phyloP scores from a whole-genome alignment of 345 rosid genomes.

The Raphanus sativus region DNA sequence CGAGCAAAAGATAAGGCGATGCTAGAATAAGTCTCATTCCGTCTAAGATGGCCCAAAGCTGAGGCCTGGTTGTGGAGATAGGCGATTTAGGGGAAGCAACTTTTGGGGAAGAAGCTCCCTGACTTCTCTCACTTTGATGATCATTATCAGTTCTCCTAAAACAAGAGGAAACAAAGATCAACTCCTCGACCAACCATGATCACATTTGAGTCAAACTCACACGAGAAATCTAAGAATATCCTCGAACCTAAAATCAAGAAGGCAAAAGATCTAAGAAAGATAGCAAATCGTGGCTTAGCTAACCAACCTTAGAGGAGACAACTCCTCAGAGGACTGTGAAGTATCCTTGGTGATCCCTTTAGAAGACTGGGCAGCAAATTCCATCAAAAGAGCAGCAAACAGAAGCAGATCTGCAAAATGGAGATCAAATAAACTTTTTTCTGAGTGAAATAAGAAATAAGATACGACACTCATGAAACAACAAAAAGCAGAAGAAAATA shows the following conservation, averaged over 20 bases:
- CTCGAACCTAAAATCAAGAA: neutral
- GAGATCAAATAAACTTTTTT: neutral
- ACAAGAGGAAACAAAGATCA: constrained; percentile 32
- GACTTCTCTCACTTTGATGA: constrained; percentile 45
- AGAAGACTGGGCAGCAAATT: constrained; percentile 83
- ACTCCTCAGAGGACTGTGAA: constrained; percentile 60
- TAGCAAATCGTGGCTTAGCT: neutral
- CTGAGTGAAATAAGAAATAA: constrained; percentile 18
- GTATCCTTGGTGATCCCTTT: constrained; percentile 69
- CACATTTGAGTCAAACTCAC: neutral
- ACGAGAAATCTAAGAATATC: neutral
- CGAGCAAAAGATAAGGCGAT: constrained; percentile 71
- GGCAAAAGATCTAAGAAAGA: neutral
- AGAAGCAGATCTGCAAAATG: constrained; percentile 64
- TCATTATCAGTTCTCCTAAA: constrained; percentile 50
- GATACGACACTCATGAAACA: neutral
- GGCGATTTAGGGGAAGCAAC: constrained; percentile 51
- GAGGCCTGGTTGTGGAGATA: constrained; percentile 53
- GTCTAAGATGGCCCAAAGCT: constrained; percentile 71
- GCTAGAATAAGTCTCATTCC: constrained; percentile 75
- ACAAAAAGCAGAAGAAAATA: constrained; percentile 4
- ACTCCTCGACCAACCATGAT: neutral
- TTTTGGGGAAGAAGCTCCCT: constrained; percentile 31
- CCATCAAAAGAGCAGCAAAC: constrained; percentile 85
- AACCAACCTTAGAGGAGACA: constrained; percentile 62